Conservation (phyloP, 2,329 filamentous ascomycete species). For the Cercospora sesami region DNA sequence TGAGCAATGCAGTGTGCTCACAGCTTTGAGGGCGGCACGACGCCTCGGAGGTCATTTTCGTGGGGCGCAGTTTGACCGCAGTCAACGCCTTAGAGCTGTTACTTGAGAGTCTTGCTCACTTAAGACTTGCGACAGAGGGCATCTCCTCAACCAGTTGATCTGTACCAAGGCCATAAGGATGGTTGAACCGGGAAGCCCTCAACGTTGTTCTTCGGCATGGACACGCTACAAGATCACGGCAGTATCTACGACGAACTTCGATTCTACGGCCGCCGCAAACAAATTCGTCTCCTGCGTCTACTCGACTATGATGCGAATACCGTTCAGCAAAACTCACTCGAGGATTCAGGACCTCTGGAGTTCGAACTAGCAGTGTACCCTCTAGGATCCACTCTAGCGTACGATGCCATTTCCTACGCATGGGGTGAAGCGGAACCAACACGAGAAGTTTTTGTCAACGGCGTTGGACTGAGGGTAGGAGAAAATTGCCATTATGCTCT, state of each 20-base stretch:
- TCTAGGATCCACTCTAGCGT: fast-evolving
- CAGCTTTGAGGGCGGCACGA: neutral
- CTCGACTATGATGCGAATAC: too few relatives aligned
- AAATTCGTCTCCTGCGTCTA: neutral
- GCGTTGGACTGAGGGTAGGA: too few relatives aligned
- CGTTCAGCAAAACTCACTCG: too few relatives aligned
- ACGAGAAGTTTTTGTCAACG: too few relatives aligned
- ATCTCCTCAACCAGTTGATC: neutral
- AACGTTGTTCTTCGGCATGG: neutral
- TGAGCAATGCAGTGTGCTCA: neutral
- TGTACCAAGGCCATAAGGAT: too few relatives aligned
- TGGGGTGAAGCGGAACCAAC: too few relatives aligned
- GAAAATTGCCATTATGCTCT: too few relatives aligned
- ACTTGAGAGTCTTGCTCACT: neutral
- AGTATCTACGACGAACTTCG: neutral
- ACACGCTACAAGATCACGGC: neutral
- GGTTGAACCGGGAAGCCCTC: too few relatives aligned
- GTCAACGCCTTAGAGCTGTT: neutral
- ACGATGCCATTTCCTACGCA: neutral
- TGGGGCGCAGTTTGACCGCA: neutral
- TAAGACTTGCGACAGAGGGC: neutral
- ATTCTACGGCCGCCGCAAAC: neutral
- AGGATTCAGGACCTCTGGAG: neutral
- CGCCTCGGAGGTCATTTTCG: neutral
- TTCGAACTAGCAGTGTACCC: neutral